These are phyloP conservation scores for Pezicula neosporulosa DNA, from an alignment of 2,329 filamentous ascomycete species.

Conservation along the genomic window DNA sequence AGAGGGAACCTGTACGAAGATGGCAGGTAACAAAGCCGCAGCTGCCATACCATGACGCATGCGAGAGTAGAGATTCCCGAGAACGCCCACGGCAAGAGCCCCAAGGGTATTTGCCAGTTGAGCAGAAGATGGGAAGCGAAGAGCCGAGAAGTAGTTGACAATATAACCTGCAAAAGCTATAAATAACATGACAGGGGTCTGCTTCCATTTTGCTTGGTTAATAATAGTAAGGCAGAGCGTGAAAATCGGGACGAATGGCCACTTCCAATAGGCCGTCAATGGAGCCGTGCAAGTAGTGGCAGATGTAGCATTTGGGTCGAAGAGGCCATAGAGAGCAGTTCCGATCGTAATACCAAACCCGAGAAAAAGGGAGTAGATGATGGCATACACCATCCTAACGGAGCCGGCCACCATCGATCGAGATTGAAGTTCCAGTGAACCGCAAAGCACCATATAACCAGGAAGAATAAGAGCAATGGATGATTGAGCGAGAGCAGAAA, in stretches of 20 bases:
- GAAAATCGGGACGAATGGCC: slow-evolving; percentile 72
- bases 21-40: slow-evolving; percentile 80
- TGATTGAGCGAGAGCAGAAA: slow-evolving; percentile 61
- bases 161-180: slow-evolving; percentile 73
- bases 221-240: slow-evolving; percentile 70
- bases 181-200: slow-evolving; percentile 72
- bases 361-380: slow-evolving; percentile 55
- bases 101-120: slow-evolving; percentile 76
- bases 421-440: slow-evolving; percentile 52
- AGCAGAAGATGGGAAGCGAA: slow-evolving; percentile 63
- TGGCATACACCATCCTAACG: slow-evolving; percentile 55
- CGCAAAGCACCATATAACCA: slow-evolving; percentile 59
- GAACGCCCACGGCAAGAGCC: slow-evolving; percentile 70
- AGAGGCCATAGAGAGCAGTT: slow-evolving; percentile 49
- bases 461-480: slow-evolving; percentile 65
- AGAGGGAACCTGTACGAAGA: slow-evolving; percentile 69
- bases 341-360: slow-evolving; percentile 56
- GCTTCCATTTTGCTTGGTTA: slow-evolving; percentile 79
- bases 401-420: slow-evolving; percentile 52
- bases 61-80: slow-evolving; percentile 74
- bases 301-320: slow-evolving; percentile 44
- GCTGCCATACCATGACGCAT: slow-evolving; percentile 65
- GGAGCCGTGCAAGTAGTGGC: slow-evolving; percentile 41
- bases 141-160: slow-evolving; percentile 69
- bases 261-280: slow-evolving; percentile 51